Evolutionary conservation across 2,329 filamentous ascomycete genomes (phyloP).

Genomic region (Beauveria scarabaeidicola): DNA sequence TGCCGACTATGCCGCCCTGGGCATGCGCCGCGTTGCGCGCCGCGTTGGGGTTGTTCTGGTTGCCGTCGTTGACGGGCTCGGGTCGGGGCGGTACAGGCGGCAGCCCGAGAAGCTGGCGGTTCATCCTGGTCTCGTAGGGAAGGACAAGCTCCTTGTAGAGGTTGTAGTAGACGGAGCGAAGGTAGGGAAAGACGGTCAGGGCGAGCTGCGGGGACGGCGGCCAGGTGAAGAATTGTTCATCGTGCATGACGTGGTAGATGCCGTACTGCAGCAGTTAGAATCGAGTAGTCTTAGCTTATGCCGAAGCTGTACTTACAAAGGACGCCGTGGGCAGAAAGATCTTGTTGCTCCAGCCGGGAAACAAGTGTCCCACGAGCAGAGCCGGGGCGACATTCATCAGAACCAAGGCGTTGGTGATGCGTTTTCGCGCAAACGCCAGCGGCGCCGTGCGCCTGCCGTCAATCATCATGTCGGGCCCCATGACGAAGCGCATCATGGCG

Average conservation of each 20-base stretch:
- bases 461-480: constrained; percentile 24
- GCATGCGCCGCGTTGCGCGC: not conserved
- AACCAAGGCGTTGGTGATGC: constrained; percentile 25
- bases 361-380: constrained; percentile 34
- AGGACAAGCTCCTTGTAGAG: constrained; percentile 39
- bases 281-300: not conserved
- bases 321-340: constrained; percentile 34
- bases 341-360: constrained; percentile 34
- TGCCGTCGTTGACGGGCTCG: constrained; percentile 9
- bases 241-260: constrained; percentile 34
- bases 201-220: constrained; percentile 45
- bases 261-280: constrained; percentile 33
- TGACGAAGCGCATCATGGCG: constrained; percentile 33
- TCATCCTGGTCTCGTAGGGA: constrained; percentile 39
- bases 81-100: constrained; percentile 21
- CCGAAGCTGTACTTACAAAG: constrained; percentile 25
- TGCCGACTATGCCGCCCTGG: constrained; percentile 24
- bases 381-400: constrained; percentile 39
- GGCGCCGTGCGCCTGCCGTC: constrained; percentile 18
- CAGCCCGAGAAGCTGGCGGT: constrained; percentile 36
- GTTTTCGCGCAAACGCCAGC: constrained; percentile 21
- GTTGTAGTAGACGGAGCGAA: constrained; percentile 36
- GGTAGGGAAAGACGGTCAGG: constrained; percentile 40
- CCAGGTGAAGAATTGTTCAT: constrained; percentile 40
- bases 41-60: not conserved